These are phyloP conservation scores for Candida sp. DNA, from an alignment of 1,139 yeast species.

Conservation along the genomic window DNA sequence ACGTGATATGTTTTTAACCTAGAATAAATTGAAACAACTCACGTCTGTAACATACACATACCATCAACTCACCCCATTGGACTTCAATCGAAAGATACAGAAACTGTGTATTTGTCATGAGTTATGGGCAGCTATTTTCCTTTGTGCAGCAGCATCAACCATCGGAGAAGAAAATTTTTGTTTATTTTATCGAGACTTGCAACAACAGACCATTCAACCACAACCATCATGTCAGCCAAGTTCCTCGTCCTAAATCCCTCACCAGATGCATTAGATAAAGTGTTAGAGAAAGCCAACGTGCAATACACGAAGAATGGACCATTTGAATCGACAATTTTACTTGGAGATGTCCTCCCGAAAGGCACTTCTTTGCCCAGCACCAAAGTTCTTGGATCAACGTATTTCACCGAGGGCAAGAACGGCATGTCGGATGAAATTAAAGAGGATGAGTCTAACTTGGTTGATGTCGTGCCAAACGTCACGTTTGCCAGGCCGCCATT, in stretches of 20 bases:
- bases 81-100: too few species aligned
- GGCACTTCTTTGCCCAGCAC: slow-evolving; percentile 20
- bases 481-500: slow-evolving; percentile 22
- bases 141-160: too few species aligned
- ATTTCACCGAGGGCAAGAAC: slow-evolving; percentile 29
- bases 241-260: slow-evolving; percentile 56
- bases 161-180: too few species aligned
- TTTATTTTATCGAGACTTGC: too few species aligned
- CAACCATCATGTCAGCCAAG: slow-evolving; percentile 20
- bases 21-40: neutral
- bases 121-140: too few species aligned
- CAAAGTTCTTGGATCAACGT: slow-evolving; percentile 29
- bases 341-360: slow-evolving; percentile 49
- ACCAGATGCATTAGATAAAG: slow-evolving; percentile 38
- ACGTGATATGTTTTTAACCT: too few species aligned
- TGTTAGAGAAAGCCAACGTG: slow-evolving; percentile 51
- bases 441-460: slow-evolving; percentile 5
- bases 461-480: slow-evolving; percentile 24
- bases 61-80: too few species aligned
- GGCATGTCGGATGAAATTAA: slow-evolving; percentile 16
- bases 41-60: too few species aligned
- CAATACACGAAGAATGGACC: slow-evolving; percentile 67
- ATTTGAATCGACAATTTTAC: slow-evolving; percentile 56
- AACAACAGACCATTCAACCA: too few species aligned
- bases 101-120: too few species aligned